Evolutionary conservation across 129 eudicot genomes (phyloP).

Genomic region (Artemisia argyi): DNA sequence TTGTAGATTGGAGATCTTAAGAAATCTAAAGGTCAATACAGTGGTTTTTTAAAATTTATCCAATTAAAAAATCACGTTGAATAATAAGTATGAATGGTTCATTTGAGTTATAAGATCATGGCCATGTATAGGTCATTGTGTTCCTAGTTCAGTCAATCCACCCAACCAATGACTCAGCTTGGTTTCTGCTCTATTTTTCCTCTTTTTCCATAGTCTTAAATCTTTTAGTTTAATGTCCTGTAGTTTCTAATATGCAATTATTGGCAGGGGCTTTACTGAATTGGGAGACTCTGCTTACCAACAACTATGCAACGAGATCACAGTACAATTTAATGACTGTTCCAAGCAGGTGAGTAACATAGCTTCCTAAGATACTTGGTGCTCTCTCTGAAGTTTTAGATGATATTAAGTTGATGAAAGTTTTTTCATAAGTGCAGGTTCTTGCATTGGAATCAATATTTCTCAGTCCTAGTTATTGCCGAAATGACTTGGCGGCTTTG

Average conservation of each 20-base stretch:
- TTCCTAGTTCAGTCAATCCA: too few relatives aligned
- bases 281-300: conserved; percentile 81
- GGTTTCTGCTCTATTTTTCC: too few relatives aligned
- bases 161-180: too few relatives aligned
- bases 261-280: conserved; percentile 78
- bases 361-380: neutral
- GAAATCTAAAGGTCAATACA: too few relatives aligned
- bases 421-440: conserved; percentile 53
- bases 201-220: too few relatives aligned
- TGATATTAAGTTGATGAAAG: conserved; percentile 12
- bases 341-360: conserved; percentile 73
- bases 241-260: conserved; percentile 7
- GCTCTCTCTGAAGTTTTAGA: neutral
- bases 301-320: conserved; percentile 84
- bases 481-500: conserved; percentile 78
- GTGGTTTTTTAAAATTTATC: too few relatives aligned
- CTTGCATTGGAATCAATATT: conserved; percentile 74
- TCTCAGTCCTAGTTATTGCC: conserved; percentile 61
- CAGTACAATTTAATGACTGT: conserved; percentile 76
- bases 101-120: too few relatives aligned
- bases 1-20: too few relatives aligned
- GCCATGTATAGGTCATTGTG: too few relatives aligned
- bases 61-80: too few relatives aligned
- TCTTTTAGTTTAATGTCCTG: too few relatives aligned
- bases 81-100: too few relatives aligned